Evolutionary conservation across 2,329 filamentous ascomycete species (phyloP), one percentile per base, ranked within the genome.

Genomic region (Gaeumannomyces tritici): DNA sequence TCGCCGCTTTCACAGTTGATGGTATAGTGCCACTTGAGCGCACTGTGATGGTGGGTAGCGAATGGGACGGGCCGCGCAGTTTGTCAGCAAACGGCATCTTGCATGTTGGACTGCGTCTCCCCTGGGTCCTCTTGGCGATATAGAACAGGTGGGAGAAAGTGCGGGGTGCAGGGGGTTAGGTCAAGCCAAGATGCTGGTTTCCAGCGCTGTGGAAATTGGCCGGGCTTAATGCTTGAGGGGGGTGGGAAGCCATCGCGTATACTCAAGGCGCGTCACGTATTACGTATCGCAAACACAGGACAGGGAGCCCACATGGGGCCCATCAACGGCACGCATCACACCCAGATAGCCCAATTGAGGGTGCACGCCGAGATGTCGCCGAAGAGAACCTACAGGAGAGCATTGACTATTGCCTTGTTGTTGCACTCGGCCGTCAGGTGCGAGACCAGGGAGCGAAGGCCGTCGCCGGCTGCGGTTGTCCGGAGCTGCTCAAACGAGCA

Each of bases 1-100:
- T 89, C 79, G 65, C 89, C 87, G 42, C 80, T 77, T n/a, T 51
- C 42, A 24, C 42, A 51, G 15, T 83, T 80, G 28, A 83, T 77
- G 64, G 88, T 77, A 69, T 86, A 93, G 70, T 93, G 89, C 79
- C 88, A 90, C 70, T 89, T 89, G 33, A 92, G 77, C 1, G 88
- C 89, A 59, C 89, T 91, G 62, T n/a, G 9, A 8, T 8, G 21
- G 5, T 26, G 24, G 18, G 1, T 13, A 26, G 31, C 51, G 26
- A 63, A 61, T 54, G 12, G 27, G 13, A 5, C 1, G 27, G 26
- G 13, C 35, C 18, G 11, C 9, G 35, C 26, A 47, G 59, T 31
- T 42, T 28, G 42, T 51, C 42, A 51, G 42, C 21, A 51, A 51
- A 51, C 11, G 35, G n/a, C 7, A n/a, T n/a, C n/a, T 3, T 18